Percentiles rank a stretch among this genome's conserved stretches.
phyloP scores from a whole-genome alignment of 352 stramenopile species.

The Aphanomyces stellatus region DNA sequence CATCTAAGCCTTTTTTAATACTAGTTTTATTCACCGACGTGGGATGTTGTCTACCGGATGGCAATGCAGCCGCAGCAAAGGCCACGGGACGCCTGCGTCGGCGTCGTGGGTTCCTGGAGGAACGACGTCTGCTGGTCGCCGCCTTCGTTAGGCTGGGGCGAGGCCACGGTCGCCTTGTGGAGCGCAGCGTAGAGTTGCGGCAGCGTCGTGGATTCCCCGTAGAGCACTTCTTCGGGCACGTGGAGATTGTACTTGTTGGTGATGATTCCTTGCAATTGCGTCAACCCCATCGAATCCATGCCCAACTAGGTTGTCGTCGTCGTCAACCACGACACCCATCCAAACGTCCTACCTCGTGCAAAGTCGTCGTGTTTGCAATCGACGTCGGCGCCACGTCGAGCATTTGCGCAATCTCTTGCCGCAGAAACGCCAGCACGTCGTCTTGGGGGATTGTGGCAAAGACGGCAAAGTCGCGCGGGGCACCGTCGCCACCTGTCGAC shows the following conservation, averaged over 20 bases:
- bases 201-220: conserved; percentile 80
- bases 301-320: conserved; percentile 51
- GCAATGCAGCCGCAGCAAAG: conserved; percentile 16
- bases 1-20: conserved; percentile 1
- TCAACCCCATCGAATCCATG: conserved; percentile 92
- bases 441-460: conserved; percentile 43
- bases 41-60: background rate
- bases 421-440: conserved; percentile 44
- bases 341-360: conserved; percentile 49
- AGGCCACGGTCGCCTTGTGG: background rate
- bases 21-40: background rate
- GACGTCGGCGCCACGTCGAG: conserved; percentile 41
- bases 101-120: background rate
- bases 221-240: conserved; percentile 90
- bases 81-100: background rate
- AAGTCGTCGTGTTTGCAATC: conserved; percentile 42
- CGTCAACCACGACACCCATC: conserved; percentile 35
- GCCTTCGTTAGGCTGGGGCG: background rate
- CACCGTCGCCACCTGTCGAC: background rate
- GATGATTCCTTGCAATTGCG: conserved; percentile 93
- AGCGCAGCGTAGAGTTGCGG: conserved; percentile 59
- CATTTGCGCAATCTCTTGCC: conserved; percentile 47
- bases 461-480: conserved; percentile 15
- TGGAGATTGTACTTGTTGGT: conserved; percentile 83
- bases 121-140: conserved; percentile 13